These are phyloP conservation scores for Tricholoma saponaceum DNA, from an alignment of 768 basidiomycete species.

Conservation along the genomic window DNA sequence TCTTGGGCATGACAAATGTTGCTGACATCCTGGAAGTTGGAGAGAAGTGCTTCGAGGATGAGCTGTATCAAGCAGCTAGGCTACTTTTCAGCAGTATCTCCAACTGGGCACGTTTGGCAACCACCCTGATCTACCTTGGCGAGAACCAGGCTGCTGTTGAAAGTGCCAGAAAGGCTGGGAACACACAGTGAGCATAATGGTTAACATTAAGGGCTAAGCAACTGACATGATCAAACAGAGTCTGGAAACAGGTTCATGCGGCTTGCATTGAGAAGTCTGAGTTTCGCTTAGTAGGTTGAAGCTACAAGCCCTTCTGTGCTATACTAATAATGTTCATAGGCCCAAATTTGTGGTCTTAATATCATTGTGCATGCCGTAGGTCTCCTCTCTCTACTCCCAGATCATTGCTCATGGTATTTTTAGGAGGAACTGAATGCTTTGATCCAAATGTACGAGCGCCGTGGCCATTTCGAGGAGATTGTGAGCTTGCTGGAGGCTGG, in stretches of 20 bases:
- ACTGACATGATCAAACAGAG: slow-evolving; percentile 41
- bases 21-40: slow-evolving; percentile 96
- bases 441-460: slow-evolving; percentile 82
- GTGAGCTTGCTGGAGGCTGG: slow-evolving; percentile 90
- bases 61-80: slow-evolving; percentile 95
- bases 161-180: slow-evolving; percentile 98
- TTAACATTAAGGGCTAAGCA: neutral
- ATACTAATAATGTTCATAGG: slow-evolving; percentile 33
- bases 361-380: slow-evolving; percentile 87
- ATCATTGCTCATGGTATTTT: slow-evolving; percentile 9
- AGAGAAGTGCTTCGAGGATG: slow-evolving; percentile 99
- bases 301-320: slow-evolving; percentile 8
- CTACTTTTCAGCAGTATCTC: slow-evolving; percentile 95
- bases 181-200: slow-evolving; percentile 77
- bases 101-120: slow-evolving; percentile 97
- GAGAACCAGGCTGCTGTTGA: slow-evolving; percentile 99
- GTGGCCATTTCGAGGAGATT: slow-evolving; percentile 93
- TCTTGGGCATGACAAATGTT: slow-evolving; percentile 97
- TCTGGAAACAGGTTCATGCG: slow-evolving; percentile 99
- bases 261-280: slow-evolving; percentile 98
- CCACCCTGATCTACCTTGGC: slow-evolving; percentile 95
- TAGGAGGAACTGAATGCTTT: slow-evolving; percentile 76
- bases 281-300: slow-evolving; percentile 71
- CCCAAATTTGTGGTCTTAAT: slow-evolving; percentile 98
- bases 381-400: neutral